phyloP scores from a whole-genome alignment of 2,329 filamentous ascomycete genomes.

The Microsporum audouinii region DNA sequence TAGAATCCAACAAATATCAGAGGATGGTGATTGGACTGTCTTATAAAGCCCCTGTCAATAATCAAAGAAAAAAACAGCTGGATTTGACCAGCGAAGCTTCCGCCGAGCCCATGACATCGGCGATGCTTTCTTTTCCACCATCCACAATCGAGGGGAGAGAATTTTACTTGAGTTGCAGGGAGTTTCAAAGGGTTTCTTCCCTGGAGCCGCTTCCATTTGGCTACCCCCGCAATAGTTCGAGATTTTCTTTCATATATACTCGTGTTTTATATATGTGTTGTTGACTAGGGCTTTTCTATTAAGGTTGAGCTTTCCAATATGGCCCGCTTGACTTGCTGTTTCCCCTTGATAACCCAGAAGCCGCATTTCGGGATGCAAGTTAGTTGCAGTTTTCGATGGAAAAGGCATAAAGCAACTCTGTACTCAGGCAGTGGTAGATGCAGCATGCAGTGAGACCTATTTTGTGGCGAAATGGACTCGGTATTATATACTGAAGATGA shows the following conservation, averaged over 20 bases:
- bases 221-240: background rate
- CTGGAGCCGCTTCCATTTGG: background rate
- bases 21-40: background rate
- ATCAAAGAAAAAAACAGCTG: background rate
- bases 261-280: background rate
- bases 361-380: background rate
- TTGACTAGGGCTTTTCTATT: background rate
- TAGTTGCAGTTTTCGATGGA: background rate
- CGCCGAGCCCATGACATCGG: background rate
- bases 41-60: background rate
- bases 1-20: slow-evolving; percentile 1
- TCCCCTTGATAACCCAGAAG: background rate
- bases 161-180: background rate
- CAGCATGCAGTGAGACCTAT: background rate
- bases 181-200: background rate
- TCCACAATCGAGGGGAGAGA: background rate
- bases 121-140: background rate
- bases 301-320: background rate
- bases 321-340: background rate
- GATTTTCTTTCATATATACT: background rate
- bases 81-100: background rate
- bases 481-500: background rate
- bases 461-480: background rate
- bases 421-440: background rate
- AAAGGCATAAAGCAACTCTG: background rate